Percentiles rank a stretch among this genome's conserved stretches.
Conservation (phyloP, 352 stramenopile genomes). For the Thalassiosira livingstoniorum region DNA sequence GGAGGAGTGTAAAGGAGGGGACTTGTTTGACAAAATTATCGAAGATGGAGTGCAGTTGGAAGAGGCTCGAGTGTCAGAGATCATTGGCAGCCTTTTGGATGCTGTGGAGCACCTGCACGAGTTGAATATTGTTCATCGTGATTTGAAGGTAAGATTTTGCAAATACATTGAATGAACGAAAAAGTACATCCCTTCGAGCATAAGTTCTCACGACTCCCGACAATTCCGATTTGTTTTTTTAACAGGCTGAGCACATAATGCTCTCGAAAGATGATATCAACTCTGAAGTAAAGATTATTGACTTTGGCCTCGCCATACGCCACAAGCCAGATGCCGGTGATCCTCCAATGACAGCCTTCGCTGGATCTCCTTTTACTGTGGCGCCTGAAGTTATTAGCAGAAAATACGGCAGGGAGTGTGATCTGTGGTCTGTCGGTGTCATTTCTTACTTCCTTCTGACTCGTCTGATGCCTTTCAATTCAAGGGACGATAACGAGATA, state of each 20-base stretch:
- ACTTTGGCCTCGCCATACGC: slow-evolving; percentile 91
- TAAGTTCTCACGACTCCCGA: not conserved
- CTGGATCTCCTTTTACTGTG: slow-evolving; percentile 67
- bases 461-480: slow-evolving; percentile 77
- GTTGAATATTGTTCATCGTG: slow-evolving; percentile 70
- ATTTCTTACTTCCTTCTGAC: slow-evolving; percentile 55
- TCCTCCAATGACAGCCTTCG: slow-evolving; percentile 79
- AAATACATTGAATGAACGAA: not conserved
- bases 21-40: slow-evolving; percentile 59
- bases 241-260: slow-evolving; percentile 52
- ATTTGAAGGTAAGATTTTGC: slow-evolving; percentile 56
- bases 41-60: slow-evolving; percentile 24
- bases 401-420: slow-evolving; percentile 89
- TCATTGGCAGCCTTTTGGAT: slow-evolving; percentile 65
- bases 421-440: slow-evolving; percentile 90
- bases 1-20: slow-evolving; percentile 43
- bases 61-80: slow-evolving; percentile 37
- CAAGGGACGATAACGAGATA: slow-evolving; percentile 72
- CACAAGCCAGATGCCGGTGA: slow-evolving; percentile 87
- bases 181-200: not conserved
- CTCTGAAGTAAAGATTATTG: slow-evolving; percentile 95
- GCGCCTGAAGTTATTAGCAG: slow-evolving; percentile 91
- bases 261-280: slow-evolving; percentile 55
- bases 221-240: not conserved
- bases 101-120: slow-evolving; percentile 75